phyloP scores from a whole-genome alignment of 768 basidiomycete species.

The Rhodotorula babjevae region DNA sequence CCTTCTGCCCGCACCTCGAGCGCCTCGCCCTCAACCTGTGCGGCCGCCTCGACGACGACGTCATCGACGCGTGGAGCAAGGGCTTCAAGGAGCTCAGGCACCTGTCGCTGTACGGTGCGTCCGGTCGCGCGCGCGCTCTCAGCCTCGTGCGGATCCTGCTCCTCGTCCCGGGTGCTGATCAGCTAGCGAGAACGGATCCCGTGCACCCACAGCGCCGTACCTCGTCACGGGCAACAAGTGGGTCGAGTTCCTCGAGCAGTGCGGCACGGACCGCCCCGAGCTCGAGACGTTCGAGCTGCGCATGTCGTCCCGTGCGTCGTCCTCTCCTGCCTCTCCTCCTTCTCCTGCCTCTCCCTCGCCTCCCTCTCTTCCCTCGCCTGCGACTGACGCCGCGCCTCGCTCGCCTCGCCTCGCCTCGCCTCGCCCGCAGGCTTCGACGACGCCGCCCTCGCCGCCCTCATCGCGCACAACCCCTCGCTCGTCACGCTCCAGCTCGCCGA shows the following conservation, averaged over 20 bases:
- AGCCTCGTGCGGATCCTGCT: too few species aligned
- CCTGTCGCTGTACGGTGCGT: slow-evolving; percentile 64
- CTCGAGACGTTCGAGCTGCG: slow-evolving; percentile 70
- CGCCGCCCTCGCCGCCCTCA: slow-evolving; percentile 60
- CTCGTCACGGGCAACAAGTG: slow-evolving; percentile 65
- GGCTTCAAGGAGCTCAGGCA: slow-evolving; percentile 64
- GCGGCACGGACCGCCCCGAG: slow-evolving; percentile 26
- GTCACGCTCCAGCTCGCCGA: slow-evolving; percentile 73
- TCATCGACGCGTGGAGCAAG: slow-evolving; percentile 48
- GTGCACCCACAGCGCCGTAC: slow-evolving; percentile 36
- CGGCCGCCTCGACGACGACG: slow-evolving; percentile 67
- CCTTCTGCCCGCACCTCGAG: slow-evolving; percentile 78
- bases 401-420: too few species aligned
- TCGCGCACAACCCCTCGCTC: slow-evolving; percentile 56
- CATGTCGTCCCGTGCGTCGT: slow-evolving; percentile 40
- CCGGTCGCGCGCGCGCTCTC: slow-evolving; percentile 41
- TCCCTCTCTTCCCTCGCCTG: too few species aligned
- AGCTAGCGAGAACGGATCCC: slow-evolving; percentile 62
- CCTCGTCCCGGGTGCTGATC: not conserved
- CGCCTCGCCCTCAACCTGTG: slow-evolving; percentile 77
- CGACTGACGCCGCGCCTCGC: too few species aligned
- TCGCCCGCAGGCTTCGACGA: slow-evolving; percentile 59
- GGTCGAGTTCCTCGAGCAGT: slow-evolving; percentile 61
- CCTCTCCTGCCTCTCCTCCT: not conserved
- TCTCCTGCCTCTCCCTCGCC: too few species aligned